Evolutionary conservation across 345 rosid species (phyloP), one percentile per base, ranked within the genome.

Genomic region (Camelina laxa): DNA sequence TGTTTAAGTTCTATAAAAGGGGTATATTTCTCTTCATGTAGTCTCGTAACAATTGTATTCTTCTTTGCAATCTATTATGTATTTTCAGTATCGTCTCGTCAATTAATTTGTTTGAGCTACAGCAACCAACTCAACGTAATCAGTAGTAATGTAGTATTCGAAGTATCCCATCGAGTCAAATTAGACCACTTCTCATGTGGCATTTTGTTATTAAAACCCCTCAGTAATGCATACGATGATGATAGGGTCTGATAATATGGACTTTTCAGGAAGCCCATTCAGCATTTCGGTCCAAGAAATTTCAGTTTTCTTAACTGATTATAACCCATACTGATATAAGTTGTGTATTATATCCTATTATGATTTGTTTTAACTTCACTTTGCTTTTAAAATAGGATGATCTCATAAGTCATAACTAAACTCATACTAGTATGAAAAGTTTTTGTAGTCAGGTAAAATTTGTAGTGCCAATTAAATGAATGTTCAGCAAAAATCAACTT

Each of bases 21-120:
- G 13, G 1, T 19, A 49, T 11, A 35, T 48, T 47, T 33, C 24
- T 59, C 49, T 71, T 39, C 41, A 17, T 60, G 75, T 60, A 48
- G 51, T 61, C 24, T 71, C 63, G 47, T 39, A 39, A 62, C 15
- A 53, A 1, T 30, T 51, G 4, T 53, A 41, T 17, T 39, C 6
- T 53, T 53, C 44, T 30, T 42, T 44, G 3, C 2, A 24, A 36
- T 36, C 49, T 22, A 2, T 8, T 51, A 8, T 19, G 13, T 48
- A 22, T 61, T 38, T 51, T 33, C 41, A 36, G 1, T 38, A 50
- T 61, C n/a, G n/a, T n/a, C 60, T 36, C 7, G 33, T 50, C 1
- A 7, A 16, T 50, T 30, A 7, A 41, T 51, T 42, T 42, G 30
- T 41, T 53, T 41, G 55, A 72, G 30, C 60, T 53, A 67, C 38